Conservation (phyloP, 805 yeast genomes). For the Torulaspora quercuum region DNA sequence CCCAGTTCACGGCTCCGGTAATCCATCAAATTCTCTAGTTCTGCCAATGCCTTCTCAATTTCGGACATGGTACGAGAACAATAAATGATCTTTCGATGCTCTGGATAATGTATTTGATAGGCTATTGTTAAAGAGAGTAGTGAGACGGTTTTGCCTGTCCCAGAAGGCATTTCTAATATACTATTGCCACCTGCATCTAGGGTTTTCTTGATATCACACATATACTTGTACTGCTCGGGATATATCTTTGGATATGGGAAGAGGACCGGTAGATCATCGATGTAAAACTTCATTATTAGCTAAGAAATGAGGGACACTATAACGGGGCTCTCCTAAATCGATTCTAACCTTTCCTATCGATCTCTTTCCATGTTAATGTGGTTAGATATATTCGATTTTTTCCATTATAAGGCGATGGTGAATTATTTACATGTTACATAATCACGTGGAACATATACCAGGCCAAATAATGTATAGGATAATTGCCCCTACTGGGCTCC, state of each 20-base stretch:
- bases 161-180: conserved; percentile 98
- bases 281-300: conserved; percentile 60
- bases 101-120: conserved; percentile 92
- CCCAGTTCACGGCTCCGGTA: conserved; percentile 82
- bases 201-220: conserved; percentile 92
- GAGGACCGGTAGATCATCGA: conserved; percentile 92
- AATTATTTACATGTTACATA: conserved; percentile 2
- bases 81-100: conserved; percentile 84
- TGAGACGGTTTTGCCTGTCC: conserved; percentile 96
- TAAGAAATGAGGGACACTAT: neutral
- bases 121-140: conserved; percentile 88
- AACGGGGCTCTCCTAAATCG: no score
- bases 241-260: conserved; percentile 96
- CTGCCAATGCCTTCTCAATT: conserved; percentile 94
- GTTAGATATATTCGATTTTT: no score
- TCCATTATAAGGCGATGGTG: conserved; percentile 1
- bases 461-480: neutral
- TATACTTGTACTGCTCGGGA: conserved; percentile 97
- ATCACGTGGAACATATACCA: conserved; percentile 6
- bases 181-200: conserved; percentile 96
- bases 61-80: conserved; percentile 99
- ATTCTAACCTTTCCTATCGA: no score
- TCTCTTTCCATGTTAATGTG: no score
- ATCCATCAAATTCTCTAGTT: conserved; percentile 82
- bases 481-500: conserved; percentile 8